Evolutionary conservation across 768 basidiomycete species (phyloP), one percentile per base, ranked within the genome.

Genomic region (Auriscalpium orientale): DNA sequence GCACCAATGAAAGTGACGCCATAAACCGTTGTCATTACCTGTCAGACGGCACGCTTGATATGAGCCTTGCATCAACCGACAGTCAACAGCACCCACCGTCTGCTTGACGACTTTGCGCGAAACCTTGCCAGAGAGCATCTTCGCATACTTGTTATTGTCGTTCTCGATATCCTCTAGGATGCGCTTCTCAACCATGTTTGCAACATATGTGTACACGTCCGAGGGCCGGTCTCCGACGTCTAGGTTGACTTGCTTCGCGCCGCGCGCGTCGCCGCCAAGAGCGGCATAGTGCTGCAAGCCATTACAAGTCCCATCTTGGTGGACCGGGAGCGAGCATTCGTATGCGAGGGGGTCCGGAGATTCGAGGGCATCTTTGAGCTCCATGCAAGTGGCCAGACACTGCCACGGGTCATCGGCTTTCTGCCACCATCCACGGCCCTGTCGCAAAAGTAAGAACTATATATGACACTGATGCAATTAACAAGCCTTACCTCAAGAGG

Each of bases 21-120:
- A 67, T 98, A 98, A 36, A 98, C 95, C 3, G 95, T 98, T 1
- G 95, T 99, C 97, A 99, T 99, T 61, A 98, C 91, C 85, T 88
- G 59, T 2, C 21, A n/a, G 28, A 28, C 28, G 28, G 5, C 28
- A 7, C 4, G 28, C 4, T 7, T 28, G 28, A 28, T 28, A 28
- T 28, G 2, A 11, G 6, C 7, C 47, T 7, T 12, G 51, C 6
- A 38, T 10, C 10, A 36, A 36, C 16, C 22, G 15, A 28, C 28
- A 28, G 28, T 28, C 28, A 28, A 46, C 18, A 46, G 16, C 16
- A 73, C 81, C 48, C 40, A 89, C 91, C 21, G 97, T 98, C 75
- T 98, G 95, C 76, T 99, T 99, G 63, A 99, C 95, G 16, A 97
- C 87, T 71, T 99, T 98, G 21, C 97, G 74, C 18, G 91, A 78